Base-by-base conservation (phyloP, 148 eudicot genomes). In the Camellia granthamiana region DNA sequence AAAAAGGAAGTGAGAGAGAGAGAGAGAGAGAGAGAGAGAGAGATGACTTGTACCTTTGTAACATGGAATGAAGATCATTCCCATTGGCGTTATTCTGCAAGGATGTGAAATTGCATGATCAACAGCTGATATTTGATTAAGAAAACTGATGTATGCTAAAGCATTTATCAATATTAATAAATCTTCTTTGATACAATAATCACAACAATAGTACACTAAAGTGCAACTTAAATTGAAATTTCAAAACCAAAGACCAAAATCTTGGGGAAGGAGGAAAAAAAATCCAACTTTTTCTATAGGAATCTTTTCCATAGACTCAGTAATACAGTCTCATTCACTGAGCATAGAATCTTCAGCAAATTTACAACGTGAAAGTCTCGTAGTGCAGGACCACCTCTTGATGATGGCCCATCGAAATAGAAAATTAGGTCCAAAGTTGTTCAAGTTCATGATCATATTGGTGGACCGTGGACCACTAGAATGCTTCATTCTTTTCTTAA, bases 21-120 rank as follows among this genome's bases (percentile, higher is more conserved):
- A 62, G 49, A 10, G 72, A 70, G n/a, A n/a, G n/a, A n/a, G n/a
- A n/a, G n/a, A 41, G 74, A 47, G 64, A 65, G 49, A 46, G 42
- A 66, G 44, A 19, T 65, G 58, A n/a, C 49, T 30, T 30, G 38
- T 49, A 95, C 98, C 99, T 91, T 92, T 93, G 72, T 92, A 90
- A 80, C 99, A 96, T 77, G 99, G 99, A 85, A 96, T 93, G 85
- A 96, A 93, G 55, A 96, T 93, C 99, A 96, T 93, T 69, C 95
- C 99, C 98, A 96, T 93, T 47, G 97, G 99, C 62, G 98, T 90
- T 71, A 92, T 72, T 88, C 99, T 95, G 96, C 87, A 89, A 83
- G 75, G 56, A 77, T 71, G 76, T 19, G 47, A 63, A 69, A 63
- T 23, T 46, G n/a, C 44, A 71, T 72, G 59, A 51, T 71, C 74